A percentile compares a stretch with the other conserved stretches of the same genome.
These are phyloP conservation scores for Filosporella fistucella DNA, from an alignment of 495 filamentous ascomycete genomes.

Conservation along the genomic window DNA sequence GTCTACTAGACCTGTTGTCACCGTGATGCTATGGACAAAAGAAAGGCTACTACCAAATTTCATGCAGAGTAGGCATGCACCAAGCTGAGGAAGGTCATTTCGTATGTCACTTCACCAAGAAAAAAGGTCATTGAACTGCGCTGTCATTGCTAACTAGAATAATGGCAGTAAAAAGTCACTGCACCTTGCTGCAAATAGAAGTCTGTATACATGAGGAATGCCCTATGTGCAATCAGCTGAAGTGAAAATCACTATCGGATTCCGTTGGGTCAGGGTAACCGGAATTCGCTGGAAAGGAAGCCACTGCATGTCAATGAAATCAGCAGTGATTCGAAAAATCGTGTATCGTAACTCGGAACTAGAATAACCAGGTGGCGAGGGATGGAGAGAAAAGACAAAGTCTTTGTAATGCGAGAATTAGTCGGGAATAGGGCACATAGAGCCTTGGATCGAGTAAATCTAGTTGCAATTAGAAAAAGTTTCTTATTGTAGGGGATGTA, in stretches of 20 bases:
- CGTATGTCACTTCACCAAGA: too few relatives aligned
- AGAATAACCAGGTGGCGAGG: not conserved
- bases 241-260: conserved; percentile 1
- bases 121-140: too few relatives aligned
- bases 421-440: too few relatives aligned
- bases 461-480: not conserved
- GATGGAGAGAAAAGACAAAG: not conserved
- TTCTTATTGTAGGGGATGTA: not conserved
- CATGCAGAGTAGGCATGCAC: too few relatives aligned
- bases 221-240: conserved; percentile 25
- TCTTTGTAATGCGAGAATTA: not conserved
- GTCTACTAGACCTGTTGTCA: too few relatives aligned
- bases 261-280: not conserved
- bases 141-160: too few relatives aligned
- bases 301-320: conserved; percentile 20
- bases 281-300: conserved; percentile 1
- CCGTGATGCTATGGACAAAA: too few relatives aligned
- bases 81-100: too few relatives aligned
- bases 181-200: too few relatives aligned
- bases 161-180: too few relatives aligned
- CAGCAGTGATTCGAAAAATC: conserved; percentile 17
- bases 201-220: conserved; percentile 15
- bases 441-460: too few relatives aligned
- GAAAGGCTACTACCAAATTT: too few relatives aligned
- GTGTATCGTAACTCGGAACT: not conserved